Evolutionary conservation across 371 early-diverging fungal genomes (phyloP), one percentile per base, ranked within the genome.

Genomic region (Nematocida sp.): DNA sequence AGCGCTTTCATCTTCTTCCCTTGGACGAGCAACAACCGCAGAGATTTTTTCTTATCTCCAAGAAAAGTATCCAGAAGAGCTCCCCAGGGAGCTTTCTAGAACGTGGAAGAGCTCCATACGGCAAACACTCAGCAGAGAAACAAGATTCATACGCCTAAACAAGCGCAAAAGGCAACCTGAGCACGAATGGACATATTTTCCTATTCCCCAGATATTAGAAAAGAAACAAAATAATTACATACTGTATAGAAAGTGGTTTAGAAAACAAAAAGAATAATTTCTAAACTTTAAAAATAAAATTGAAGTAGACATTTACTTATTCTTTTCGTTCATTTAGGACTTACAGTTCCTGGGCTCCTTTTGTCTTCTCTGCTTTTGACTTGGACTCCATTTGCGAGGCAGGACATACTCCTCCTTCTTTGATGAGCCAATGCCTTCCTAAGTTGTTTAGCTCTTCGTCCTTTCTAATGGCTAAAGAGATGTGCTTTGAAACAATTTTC

Each of bases 401-500:
- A 18, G 75, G 75, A 32, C 75, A 71, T 11, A 79, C 78, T 54
- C 82, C 82, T 9, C 82, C 82, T 42, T 77, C 75, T 53, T 78
- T 82, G 32, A 82, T 79, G n/a, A 82, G 56, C 80, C 80, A 80
- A 30, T 79, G 55, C 40, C 65, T 63, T 35, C 82, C 80, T 32
- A 82, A 49, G 35, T 51, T 54, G 59, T 67, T 57, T 7, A 84
- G 55, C 71, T 84, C 85, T 2, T 63, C 63, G 53, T 84, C 85
- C 51, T 82, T 80, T 39, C 59, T 60, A 2, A 84, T 83, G 26
- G 82, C 80, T 28, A 55, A 13, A 45, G 81, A 79, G 47, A 84
- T 79, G 75, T 84, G 83, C 71, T 77, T 84, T 16, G 85, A 83
- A n/a, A 82, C 59, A 23, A 84, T 80, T 67, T 84, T 84, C 55